A percentile compares a stretch with the other conserved stretches of the same genome.
Conservation (phyloP, 140 eudicot species). For the Anethum foeniculum region DNA sequence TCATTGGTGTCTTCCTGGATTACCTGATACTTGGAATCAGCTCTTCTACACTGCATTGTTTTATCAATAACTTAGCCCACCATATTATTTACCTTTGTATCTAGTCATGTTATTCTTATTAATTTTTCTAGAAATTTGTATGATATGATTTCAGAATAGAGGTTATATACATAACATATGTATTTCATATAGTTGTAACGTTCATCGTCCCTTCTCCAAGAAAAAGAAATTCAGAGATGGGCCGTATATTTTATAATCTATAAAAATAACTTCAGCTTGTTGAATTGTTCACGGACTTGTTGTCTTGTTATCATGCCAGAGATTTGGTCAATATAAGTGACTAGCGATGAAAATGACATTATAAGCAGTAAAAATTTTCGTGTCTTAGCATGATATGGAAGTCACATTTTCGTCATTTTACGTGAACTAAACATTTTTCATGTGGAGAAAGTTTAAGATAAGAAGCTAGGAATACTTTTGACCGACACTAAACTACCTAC, state of each 20-base stretch:
- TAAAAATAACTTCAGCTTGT: not conserved
- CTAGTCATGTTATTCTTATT: not conserved
- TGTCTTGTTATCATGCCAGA: not conserved
- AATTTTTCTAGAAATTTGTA: not conserved
- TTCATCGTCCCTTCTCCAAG: not conserved
- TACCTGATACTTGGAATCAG: constrained; percentile 99
- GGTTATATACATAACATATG: not conserved
- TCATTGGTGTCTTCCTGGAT: constrained; percentile 97
- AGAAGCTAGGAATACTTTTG: not conserved
- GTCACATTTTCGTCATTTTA: not conserved
- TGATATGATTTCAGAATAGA: not conserved
- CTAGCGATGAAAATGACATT: not conserved
- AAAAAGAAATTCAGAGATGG: not conserved
- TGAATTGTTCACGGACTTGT: not conserved
- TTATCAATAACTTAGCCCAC: constrained; percentile 21
- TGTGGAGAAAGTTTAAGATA: not conserved
- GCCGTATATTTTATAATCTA: not conserved
- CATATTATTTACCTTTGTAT: not conserved
- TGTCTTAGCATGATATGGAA: not conserved
- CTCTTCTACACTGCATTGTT: constrained; percentile 67
- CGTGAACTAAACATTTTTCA: not conserved
- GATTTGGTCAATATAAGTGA: constrained; percentile 2
- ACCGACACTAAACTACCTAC: not conserved
- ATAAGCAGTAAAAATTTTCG: not conserved
- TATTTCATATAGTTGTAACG: not conserved